Evolutionary conservation across 768 basidiomycete species (phyloP).

Genomic region (Melanogaster broomeanus): DNA sequence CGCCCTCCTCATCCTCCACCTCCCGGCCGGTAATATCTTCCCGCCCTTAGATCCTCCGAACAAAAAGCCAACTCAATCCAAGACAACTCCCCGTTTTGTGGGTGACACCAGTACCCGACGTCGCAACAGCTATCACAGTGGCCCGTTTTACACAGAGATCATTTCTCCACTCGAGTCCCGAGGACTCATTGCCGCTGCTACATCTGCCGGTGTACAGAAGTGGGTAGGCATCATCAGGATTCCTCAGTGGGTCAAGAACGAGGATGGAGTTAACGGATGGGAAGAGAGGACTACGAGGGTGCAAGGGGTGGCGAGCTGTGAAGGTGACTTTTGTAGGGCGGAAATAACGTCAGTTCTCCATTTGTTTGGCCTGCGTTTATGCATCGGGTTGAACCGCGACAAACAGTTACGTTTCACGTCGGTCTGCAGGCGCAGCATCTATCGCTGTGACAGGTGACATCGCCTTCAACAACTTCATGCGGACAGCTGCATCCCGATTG

Average conservation of each 20-base stretch:
- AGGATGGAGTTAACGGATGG: conserved; percentile 23
- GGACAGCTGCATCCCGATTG: conserved; percentile 41
- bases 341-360: conserved; percentile 30
- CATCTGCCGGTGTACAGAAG: conserved; percentile 31
- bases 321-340: conserved; percentile 43
- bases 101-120: no score
- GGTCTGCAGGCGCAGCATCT: conserved; percentile 48
- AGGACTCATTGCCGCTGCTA: conserved; percentile 45
- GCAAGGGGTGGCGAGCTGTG: conserved; percentile 18
- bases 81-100: background rate
- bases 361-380: background rate
- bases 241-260: conserved; percentile 34
- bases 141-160: conserved; percentile 39
- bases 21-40: conserved; percentile 7
- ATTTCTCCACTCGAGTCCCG: conserved; percentile 43
- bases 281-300: conserved; percentile 27
- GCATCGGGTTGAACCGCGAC: background rate
- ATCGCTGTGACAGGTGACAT: conserved; percentile 58
- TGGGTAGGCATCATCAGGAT: conserved; percentile 58
- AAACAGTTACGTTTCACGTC: conserved; percentile 22
- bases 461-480: conserved; percentile 45
- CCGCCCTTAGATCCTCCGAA: conserved; percentile 17
- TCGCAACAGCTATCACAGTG: no score
- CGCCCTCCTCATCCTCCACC: conserved; percentile 16
- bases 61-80: conserved; percentile 15